Evolutionary conservation across 2,329 filamentous ascomycete species (phyloP), one percentile per base, ranked within the genome.

Genomic region (Pleoardoris graminearum): DNA sequence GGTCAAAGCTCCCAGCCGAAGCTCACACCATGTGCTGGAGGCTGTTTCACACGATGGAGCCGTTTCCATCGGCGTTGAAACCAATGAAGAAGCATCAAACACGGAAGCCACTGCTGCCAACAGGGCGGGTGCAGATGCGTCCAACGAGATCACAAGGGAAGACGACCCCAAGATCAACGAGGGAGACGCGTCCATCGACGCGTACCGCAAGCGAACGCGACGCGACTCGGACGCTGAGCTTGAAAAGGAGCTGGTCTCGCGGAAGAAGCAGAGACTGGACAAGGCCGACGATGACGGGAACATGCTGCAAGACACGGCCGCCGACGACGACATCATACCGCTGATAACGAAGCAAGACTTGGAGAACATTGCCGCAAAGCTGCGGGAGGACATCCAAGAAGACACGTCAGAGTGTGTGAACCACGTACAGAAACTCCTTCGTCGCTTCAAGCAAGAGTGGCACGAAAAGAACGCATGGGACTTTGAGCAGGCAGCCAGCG

Each of bases 351-450:
- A 62, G 46, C 53, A 59, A 36, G 60, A 59, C 42, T 33, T 66
- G 29, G 45, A 60, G n/a, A 53, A 55, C 38, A 50, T 65, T 10
- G 43, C 65, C 1, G 37, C 48, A 25, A 61, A 56, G 16, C 50
- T 66, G 19, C 55, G 62, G 17, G 59, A 63, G 14, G 61, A 67
- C 35, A 55, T 67, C 4, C 64, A 63, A n/a, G 54, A 62, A 48
- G 61, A 64, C 51, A 62, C 63, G 7, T 48, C 59, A 48, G 47
- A 42, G 77, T 75, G 35, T 82, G 80, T 25, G 81, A 79, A 66
- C 80, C 80, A 50, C 80, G 80, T 29, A 65, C 75, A 37, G 75
- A 73, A 37, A 73, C 77, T 52, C 79, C 82, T 25, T 72, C 77
- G 39, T 70, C 67, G 55, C 74, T 77, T 52, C 72, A 79, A 57